Base-by-base conservation (phyloP, 1,284 basidiomycete genomes). In the Tilletia horrida region DNA sequence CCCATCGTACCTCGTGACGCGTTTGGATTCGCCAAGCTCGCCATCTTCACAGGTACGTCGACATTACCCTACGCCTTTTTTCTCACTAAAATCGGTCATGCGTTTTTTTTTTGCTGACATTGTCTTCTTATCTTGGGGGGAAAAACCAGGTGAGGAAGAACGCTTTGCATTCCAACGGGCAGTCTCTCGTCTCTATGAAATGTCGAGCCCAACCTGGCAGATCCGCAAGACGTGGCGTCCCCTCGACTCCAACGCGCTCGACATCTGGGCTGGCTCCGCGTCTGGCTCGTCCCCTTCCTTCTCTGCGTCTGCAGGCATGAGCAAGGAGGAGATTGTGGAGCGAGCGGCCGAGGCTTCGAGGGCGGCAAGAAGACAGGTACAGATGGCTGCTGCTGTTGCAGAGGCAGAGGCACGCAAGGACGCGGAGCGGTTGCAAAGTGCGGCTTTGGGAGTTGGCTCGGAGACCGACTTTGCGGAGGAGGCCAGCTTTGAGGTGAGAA, bases 121-220 rank as follows among this genome's bases (percentile, higher is more conserved):
- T n/a, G n/a, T n/a, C 27, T n/a, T n/a, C 50, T 25, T 21, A 25
- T 31, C 27, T 14, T 48, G 18, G 13, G 7, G 11, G 0, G 21
- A 13, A 52, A 48, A 13, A 8, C 13, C 18, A 52, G 86, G 86
- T 9, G 86, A 88, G 76, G 88, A 88, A 76, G 88, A 89, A 80
- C 85, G 87, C 55, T 88, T 89, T 75, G 87, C 87, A 0, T 89
- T 87, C 83, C 87, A 88, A 78, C 86, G 88, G 42, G 88, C 88
- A 0, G 85, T 90, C 0, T 89, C 88, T 6, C 84, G 88, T 16
- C 79, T 89, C 40, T 83, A 86, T 63, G 88, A 90, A 80, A 89
- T 90, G 87, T 67, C 63, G 7, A 72, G 73, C 61, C 72, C 73
- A 18, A 66, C 71, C 45, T 77, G 75, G 74, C 66, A 66, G 66